These are phyloP conservation scores for Mycosphaerella sp. DNA, from an alignment of 2,329 filamentous ascomycete species.

Conservation along the genomic window DNA sequence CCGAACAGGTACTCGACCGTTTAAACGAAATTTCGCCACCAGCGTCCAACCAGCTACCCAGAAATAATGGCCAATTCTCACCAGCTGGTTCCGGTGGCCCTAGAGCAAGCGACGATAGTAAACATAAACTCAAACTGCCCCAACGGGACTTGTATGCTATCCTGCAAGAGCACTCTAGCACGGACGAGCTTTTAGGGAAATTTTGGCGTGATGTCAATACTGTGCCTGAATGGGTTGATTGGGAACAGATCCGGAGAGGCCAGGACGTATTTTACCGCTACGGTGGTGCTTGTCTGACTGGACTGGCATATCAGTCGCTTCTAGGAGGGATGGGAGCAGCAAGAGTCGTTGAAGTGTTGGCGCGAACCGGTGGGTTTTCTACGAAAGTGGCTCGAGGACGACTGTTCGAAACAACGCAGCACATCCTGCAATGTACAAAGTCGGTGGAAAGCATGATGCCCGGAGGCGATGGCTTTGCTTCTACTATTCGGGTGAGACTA, in stretches of 20 bases:
- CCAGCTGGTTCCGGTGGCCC: not conserved
- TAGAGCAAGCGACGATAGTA: constrained; percentile 12
- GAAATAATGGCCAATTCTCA: constrained; percentile 33
- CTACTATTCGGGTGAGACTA: constrained; percentile 61
- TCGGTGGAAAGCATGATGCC: constrained; percentile 61
- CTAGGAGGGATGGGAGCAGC: constrained; percentile 67
- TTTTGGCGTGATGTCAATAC: constrained; percentile 64
- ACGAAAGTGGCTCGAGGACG: constrained; percentile 60
- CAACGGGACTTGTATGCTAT: constrained; percentile 58
- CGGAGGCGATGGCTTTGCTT: constrained; percentile 59
- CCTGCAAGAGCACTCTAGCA: constrained; percentile 52
- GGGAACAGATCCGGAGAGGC: constrained; percentile 66
- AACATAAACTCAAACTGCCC: constrained; percentile 28
- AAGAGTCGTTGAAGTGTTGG: constrained; percentile 66
- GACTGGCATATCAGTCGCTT: constrained; percentile 58
- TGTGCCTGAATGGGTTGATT: constrained; percentile 60
- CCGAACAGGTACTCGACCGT: constrained; percentile 58
- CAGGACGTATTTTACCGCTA: constrained; percentile 76
- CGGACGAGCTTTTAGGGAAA: constrained; percentile 50
- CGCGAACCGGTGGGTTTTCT: constrained; percentile 68
- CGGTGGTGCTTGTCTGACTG: constrained; percentile 59
- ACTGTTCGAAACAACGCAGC: constrained; percentile 67
- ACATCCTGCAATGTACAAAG: constrained; percentile 64
- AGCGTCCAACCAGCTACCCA: constrained; percentile 33
- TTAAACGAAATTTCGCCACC: constrained; percentile 57